phyloP scores from a whole-genome alignment of 805 yeast species.

The Barnettozyma sp. region DNA sequence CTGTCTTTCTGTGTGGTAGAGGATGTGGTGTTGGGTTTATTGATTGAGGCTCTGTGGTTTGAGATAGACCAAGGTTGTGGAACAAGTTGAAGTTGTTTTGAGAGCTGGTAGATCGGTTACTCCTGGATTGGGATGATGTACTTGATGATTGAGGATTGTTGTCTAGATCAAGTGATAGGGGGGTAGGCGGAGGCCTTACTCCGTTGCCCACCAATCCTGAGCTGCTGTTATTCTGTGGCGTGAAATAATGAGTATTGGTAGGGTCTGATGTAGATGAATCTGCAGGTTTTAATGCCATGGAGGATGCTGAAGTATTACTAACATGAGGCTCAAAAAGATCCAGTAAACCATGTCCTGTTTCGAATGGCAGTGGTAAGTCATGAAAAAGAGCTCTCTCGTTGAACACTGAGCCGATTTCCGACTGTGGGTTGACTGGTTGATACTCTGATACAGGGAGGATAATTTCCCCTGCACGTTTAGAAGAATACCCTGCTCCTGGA shows the following conservation, averaged over 20 bases:
- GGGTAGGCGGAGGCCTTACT: too few relatives aligned
- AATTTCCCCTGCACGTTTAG: conserved; percentile 31
- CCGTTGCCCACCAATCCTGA: too few relatives aligned
- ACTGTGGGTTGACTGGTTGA: conserved; percentile 25
- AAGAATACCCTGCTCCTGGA: too few relatives aligned
- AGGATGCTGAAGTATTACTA: not conserved
- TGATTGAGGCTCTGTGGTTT: conserved; percentile 9
- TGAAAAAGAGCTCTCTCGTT: conserved; percentile 20
- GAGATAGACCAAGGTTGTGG: conserved; percentile 8
- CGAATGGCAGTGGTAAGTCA: conserved; percentile 30
- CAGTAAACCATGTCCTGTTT: conserved; percentile 32
- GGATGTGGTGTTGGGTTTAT: conserved; percentile 6
- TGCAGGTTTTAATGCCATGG: too few relatives aligned
- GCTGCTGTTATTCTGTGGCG: too few relatives aligned
- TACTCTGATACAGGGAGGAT: conserved; percentile 32
- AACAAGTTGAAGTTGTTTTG: conserved; percentile 5
- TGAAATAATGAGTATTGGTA: too few relatives aligned
- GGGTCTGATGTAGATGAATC: too few relatives aligned
- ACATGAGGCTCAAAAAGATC: conserved; percentile 28
- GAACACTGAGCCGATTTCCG: conserved; percentile 26
- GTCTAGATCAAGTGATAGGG: too few relatives aligned
- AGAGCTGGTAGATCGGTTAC: not conserved
- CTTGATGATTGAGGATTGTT: too few relatives aligned
- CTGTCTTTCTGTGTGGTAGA: not conserved
- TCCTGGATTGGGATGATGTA: not conserved